Conservation (phyloP, 2,329 filamentous ascomycete species). For the Ascochyta rabiei region DNA sequence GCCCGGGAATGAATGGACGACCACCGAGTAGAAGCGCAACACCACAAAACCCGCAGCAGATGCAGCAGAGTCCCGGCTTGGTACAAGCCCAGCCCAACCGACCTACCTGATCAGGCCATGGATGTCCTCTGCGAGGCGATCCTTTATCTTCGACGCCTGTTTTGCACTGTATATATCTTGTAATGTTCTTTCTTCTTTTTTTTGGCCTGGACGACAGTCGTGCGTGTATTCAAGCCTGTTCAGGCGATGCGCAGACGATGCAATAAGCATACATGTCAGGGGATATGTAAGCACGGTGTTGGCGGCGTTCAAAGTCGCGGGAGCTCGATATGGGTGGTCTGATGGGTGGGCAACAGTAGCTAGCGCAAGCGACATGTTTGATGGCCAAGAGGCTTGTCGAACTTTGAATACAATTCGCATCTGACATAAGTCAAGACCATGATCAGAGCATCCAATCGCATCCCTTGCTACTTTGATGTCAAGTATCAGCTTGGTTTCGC, state of each 20-base stretch:
- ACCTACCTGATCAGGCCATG: slow-evolving; percentile 8
- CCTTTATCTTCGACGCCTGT: slow-evolving; percentile 18
- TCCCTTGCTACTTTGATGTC: background rate
- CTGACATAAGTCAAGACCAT: background rate
- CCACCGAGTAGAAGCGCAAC: slow-evolving; percentile 47
- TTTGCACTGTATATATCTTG: slow-evolving; percentile 41
- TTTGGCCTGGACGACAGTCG: background rate
- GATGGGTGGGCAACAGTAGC: background rate
- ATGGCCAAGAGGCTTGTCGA: slow-evolving; percentile 12
- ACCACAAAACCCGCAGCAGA: slow-evolving; percentile 44
- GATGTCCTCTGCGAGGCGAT: slow-evolving; percentile 24
- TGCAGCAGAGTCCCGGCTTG: slow-evolving; percentile 43
- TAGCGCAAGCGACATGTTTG: slow-evolving; percentile 3
- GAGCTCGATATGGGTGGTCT: background rate
- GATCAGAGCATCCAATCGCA: background rate
- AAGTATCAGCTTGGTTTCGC: background rate
- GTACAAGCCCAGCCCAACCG: slow-evolving; percentile 40
- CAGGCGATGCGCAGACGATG: background rate
- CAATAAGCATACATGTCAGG: background rate
- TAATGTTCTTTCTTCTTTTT: slow-evolving; percentile 27
- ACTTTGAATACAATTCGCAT: slow-evolving; percentile 10
- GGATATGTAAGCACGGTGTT: slow-evolving; percentile 10
- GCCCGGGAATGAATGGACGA: slow-evolving; percentile 40
- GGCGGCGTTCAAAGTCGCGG: slow-evolving; percentile 9
- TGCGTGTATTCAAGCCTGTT: background rate